phyloP scores from a whole-genome alignment of 306 rosid species.

The Fagus sylvatica region DNA sequence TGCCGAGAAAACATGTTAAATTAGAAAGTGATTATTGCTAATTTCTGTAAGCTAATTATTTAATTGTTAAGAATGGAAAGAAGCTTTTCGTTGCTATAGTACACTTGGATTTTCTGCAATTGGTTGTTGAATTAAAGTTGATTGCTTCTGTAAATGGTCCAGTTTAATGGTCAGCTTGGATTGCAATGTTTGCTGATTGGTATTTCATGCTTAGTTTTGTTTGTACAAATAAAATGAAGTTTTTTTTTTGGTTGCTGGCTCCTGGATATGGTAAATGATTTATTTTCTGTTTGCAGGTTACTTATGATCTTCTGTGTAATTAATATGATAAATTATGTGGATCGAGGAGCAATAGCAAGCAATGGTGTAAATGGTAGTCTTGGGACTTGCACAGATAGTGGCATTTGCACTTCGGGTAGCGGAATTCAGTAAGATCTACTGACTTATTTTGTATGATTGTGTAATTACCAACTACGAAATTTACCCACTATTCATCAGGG shows the following conservation, averaged over 20 bases:
- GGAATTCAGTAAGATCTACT: slow-evolving; percentile 84
- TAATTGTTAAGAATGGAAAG: background rate
- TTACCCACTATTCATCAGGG: too few species aligned
- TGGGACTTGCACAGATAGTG: slow-evolving; percentile 59
- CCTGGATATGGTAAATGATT: background rate
- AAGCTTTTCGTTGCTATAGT: background rate
- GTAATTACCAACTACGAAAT: background rate
- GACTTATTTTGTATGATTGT: slow-evolving; percentile 8
- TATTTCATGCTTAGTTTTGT: background rate
- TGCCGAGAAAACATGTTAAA: background rate
- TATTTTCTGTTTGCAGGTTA: slow-evolving; percentile 47
- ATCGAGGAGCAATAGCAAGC: slow-evolving; percentile 90
- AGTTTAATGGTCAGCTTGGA: background rate
- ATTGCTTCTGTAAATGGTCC: too few species aligned
- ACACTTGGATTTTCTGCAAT: background rate
- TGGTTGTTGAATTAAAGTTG: background rate
- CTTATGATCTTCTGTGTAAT: slow-evolving; percentile 63
- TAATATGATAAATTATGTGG: slow-evolving; percentile 73
- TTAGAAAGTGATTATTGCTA: background rate
- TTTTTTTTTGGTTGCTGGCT: background rate
- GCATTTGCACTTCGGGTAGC: slow-evolving; percentile 66
- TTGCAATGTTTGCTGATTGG: background rate
- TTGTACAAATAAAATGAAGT: background rate
- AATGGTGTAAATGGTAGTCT: slow-evolving; percentile 86
- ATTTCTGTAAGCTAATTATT: background rate